Conservation (phyloP, 768 basidiomycete species). For the Lactarius indigo region DNA sequence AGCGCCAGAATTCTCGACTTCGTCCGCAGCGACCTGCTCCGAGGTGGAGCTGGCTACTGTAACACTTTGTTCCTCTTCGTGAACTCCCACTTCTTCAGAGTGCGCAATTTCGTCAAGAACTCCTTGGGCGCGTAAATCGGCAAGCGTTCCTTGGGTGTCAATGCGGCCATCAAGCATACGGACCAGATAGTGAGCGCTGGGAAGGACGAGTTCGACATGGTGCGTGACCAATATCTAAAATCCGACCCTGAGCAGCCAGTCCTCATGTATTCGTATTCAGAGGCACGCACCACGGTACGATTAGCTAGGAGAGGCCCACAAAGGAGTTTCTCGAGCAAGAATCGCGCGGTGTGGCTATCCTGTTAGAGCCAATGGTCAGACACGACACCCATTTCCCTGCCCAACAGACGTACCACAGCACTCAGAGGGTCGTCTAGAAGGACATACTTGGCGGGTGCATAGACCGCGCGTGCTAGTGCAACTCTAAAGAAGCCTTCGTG, state of each 20-base stretch:
- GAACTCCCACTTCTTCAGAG: conserved; percentile 46
- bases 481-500: conserved; percentile 46
- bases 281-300: conserved; percentile 57
- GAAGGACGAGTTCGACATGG: conserved; percentile 78
- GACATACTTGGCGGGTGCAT: conserved; percentile 50
- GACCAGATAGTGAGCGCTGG: conserved; percentile 67
- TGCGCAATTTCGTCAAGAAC: conserved; percentile 58
- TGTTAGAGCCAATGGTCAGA: conserved; percentile 28
- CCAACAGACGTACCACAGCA: conserved; percentile 57
- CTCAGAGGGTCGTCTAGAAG: conserved; percentile 81
- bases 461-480: conserved; percentile 79
- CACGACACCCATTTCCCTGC: conserved; percentile 4
- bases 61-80: conserved; percentile 40
- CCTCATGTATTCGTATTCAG: neutral
- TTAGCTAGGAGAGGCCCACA: conserved; percentile 60
- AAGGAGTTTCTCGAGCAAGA: conserved; percentile 61
- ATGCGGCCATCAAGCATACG: conserved; percentile 81
- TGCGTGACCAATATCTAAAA: conserved; percentile 72
- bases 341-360: conserved; percentile 67
- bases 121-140: conserved; percentile 59
- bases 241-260: neutral
- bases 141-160: conserved; percentile 66
- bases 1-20: conserved; percentile 28
- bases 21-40: conserved; percentile 33
- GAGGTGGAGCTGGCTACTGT: conserved; percentile 24